Evolutionary conservation across 1,284 basidiomycete genomes (phyloP).

Genomic region (Kalmanozyma brasiliensis): DNA sequence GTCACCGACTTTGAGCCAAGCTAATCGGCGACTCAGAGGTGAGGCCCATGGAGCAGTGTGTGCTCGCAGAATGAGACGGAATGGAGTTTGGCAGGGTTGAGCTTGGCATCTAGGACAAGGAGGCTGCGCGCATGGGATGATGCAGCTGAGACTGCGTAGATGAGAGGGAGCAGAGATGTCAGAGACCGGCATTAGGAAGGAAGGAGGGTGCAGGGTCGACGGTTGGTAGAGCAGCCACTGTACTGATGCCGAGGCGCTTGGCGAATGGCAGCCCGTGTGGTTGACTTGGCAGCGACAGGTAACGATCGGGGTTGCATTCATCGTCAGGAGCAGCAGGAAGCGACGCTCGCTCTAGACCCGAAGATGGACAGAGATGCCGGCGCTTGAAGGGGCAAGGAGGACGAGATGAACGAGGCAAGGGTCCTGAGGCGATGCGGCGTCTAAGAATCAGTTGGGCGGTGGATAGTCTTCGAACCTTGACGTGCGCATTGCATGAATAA

Average conservation of each 20-base stretch:
- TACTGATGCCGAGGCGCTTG: slow-evolving; percentile 20
- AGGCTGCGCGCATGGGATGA: neutral
- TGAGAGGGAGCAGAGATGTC: neutral
- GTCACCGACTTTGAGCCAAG: neutral
- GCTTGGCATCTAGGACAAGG: slow-evolving; percentile 17
- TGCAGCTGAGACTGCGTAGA: too few species aligned
- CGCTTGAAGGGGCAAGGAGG: neutral
- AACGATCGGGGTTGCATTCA: slow-evolving; percentile 5
- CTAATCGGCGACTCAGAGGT: slow-evolving; percentile 8
- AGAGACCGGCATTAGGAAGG: neutral
- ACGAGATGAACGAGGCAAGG: slow-evolving; percentile 1
- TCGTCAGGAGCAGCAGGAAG: slow-evolving; percentile 1
- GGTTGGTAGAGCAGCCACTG: slow-evolving; percentile 33
- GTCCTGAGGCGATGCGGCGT: slow-evolving; percentile 11
- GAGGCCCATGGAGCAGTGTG: neutral
- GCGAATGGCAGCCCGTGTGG: neutral
- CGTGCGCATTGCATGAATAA: slow-evolving; percentile 12
- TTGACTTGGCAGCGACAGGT: slow-evolving; percentile 1
- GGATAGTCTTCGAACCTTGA: slow-evolving; percentile 45
- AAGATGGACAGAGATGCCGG: too few species aligned
- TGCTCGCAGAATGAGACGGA: neutral
- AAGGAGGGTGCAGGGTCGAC: slow-evolving; percentile 10
- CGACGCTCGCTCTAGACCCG: slow-evolving; percentile 17
- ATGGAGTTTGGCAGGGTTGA: slow-evolving; percentile 11
- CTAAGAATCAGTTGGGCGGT: slow-evolving; percentile 2